Evolutionary conservation across 2,329 filamentous ascomycete genomes (phyloP), one percentile per base, ranked within the genome.

Genomic region (Sordariomycetes sp.): DNA sequence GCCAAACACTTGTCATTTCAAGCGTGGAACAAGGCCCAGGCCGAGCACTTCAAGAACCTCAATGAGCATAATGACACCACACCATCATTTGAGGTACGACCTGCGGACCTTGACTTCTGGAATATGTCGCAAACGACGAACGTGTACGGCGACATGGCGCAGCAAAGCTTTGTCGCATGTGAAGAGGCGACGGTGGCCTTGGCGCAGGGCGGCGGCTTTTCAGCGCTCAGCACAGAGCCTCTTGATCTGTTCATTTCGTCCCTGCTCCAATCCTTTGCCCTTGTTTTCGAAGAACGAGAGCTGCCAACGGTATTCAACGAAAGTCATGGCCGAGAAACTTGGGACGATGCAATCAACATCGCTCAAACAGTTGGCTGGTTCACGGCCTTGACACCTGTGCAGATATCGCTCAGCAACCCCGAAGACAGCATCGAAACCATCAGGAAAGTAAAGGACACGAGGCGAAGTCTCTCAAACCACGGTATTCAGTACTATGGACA

Each of bases 361-460:
- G 58, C 61, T 0, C 39, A 49, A 2, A 55, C 54, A 0, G 50
- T 62, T 0, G 59, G 58, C 6, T 63, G 58, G 58, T 61, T 62
- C 39, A 60, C 58, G 0, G 54, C 52, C 0, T 45, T 61, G 8
- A 49, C 44, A 9, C 58, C 59, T 0, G 42, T 57, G 7, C 42
- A 46, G 21, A 38, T 43, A 2, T 39, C 39, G 6, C 20, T 26
- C 3, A 16, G 20, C 10, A 10, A 23, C 18, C 6, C 25, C n/a
- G 11, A 15, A 8, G 27, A 35, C 15, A 12, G 12, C 5, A 10
- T 35, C 12, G 33, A 35, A 3, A 11, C 23, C 15, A 12, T 35
- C 10, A 53, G 17, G 62, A 20, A 15, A n/a, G 26, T 30, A 11
- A 35, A 35, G 26, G 33, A 35, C 20, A 16, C 18, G 5, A 31